Conservation (phyloP, 768 basidiomycete genomes). For the Termitomyces sp. region DNA sequence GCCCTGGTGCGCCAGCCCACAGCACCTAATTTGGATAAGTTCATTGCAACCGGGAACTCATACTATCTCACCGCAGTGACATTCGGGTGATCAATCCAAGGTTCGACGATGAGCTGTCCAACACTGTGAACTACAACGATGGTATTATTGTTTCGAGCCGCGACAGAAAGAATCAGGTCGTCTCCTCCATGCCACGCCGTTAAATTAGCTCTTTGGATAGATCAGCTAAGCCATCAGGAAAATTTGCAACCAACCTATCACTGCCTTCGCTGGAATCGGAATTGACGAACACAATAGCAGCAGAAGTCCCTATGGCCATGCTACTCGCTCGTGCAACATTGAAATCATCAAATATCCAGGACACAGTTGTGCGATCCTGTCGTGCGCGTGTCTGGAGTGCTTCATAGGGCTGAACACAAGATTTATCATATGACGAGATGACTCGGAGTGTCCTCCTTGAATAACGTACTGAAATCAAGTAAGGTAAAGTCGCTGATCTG, state of each 20-base stretch:
- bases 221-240: not conserved
- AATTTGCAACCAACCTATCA: constrained; percentile 1
- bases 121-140: constrained; percentile 67
- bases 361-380: constrained; percentile 57
- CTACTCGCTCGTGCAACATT: constrained; percentile 48
- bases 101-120: constrained; percentile 55
- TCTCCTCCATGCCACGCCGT: constrained; percentile 77
- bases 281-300: constrained; percentile 78
- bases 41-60: not conserved
- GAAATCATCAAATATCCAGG: constrained; percentile 71
- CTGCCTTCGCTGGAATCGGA: constrained; percentile 82
- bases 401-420: constrained; percentile 57
- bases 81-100: constrained; percentile 71
- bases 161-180: constrained; percentile 63
- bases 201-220: constrained; percentile 58
- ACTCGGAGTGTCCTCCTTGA: not conserved
- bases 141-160: constrained; percentile 63
- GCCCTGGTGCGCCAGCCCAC: constrained; percentile 65
- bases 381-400: constrained; percentile 74
- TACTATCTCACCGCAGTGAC: constrained; percentile 54
- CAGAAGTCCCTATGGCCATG: constrained; percentile 46
- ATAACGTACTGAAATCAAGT: constrained; percentile 63
- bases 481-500: constrained; percentile 75
- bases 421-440: not conserved
- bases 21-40: constrained; percentile 38